Evolutionary conservation across 2,329 filamentous ascomycete genomes (phyloP).

Genomic region (Fusarium mangiferae): DNA sequence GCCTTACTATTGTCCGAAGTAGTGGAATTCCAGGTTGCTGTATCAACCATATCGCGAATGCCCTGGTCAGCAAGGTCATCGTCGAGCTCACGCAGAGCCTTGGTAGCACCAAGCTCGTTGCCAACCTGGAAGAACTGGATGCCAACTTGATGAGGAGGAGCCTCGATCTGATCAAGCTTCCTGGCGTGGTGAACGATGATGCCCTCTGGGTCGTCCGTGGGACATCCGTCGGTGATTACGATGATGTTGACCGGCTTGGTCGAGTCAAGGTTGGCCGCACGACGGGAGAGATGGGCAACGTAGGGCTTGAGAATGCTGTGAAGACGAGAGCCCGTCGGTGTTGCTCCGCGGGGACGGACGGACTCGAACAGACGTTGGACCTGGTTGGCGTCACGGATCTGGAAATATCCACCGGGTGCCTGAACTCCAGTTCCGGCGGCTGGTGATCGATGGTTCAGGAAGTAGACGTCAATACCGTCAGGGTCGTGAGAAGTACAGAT

Average conservation of each 20-base stretch:
- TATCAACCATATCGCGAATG: slow-evolving; percentile 91
- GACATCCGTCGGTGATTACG: slow-evolving; percentile 88
- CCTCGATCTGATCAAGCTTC: slow-evolving; percentile 75
- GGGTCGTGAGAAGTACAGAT: slow-evolving; percentile 83
- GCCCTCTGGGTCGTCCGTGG: slow-evolving; percentile 81
- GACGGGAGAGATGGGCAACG: slow-evolving; percentile 56
- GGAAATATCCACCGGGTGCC: slow-evolving; percentile 67
- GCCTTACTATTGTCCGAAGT: slow-evolving; percentile 50
- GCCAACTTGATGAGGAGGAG: slow-evolving; percentile 84
- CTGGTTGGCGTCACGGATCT: slow-evolving; percentile 66
- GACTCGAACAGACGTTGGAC: slow-evolving; percentile 77
- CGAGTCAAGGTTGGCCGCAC: slow-evolving; percentile 51
- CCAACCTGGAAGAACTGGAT: slow-evolving; percentile 98
- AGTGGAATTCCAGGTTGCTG: slow-evolving; percentile 75
- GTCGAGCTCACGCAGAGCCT: slow-evolving; percentile 77
- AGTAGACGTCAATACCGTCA: slow-evolving; percentile 92
- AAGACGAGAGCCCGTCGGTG: slow-evolving; percentile 79
- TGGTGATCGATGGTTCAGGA: slow-evolving; percentile 75
- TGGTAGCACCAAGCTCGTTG: slow-evolving; percentile 70
- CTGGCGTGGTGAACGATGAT: slow-evolving; percentile 74
- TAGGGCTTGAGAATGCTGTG: slow-evolving; percentile 79
- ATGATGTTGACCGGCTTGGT: slow-evolving; percentile 90
- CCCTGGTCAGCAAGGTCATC: slow-evolving; percentile 69
- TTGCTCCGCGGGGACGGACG: slow-evolving; percentile 72
- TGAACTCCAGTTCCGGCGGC: slow-evolving; percentile 51